Conservation (phyloP, 2,329 filamentous ascomycete species). For the Macrophomina pseudophaseolina region DNA sequence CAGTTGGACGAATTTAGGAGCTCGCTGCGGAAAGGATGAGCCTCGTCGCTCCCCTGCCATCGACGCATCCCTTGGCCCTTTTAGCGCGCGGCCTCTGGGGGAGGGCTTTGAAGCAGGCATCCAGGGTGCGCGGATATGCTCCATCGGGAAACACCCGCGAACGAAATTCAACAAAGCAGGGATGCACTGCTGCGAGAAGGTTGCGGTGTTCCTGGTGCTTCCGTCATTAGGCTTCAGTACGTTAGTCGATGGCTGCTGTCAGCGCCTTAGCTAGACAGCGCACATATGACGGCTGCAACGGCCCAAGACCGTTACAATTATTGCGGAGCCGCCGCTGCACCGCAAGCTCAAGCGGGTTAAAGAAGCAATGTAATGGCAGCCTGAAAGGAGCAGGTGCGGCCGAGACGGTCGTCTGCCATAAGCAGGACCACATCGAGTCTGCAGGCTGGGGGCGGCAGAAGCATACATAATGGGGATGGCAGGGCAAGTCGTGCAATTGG, state of each 20-base stretch:
- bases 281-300: neutral
- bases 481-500: slow-evolving; percentile 3
- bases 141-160: slow-evolving; percentile 1
- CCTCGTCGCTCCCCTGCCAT: slow-evolving; percentile 34
- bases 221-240: neutral
- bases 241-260: slow-evolving; percentile 13
- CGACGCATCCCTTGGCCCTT: slow-evolving; percentile 26
- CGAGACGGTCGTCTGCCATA: slow-evolving; percentile 20
- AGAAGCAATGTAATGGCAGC: slow-evolving; percentile 14
- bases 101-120: slow-evolving; percentile 6
- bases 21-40: slow-evolving; percentile 39
- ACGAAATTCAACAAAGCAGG: neutral
- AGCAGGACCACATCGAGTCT: slow-evolving; percentile 15
- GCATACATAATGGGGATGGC: slow-evolving; percentile 14
- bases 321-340: slow-evolving; percentile 20
- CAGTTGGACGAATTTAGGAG: neutral
- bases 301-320: neutral
- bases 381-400: slow-evolving; percentile 24
- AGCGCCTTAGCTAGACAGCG: neutral
- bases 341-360: slow-evolving; percentile 15
- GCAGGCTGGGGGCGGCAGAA: slow-evolving; percentile 17
- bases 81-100: slow-evolving; percentile 5
- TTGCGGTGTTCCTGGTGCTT: slow-evolving; percentile 20
- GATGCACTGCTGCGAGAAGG: neutral
- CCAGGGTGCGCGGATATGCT: slow-evolving; percentile 15